Conservation (phyloP, 371 early-diverging fungal genomes). For the Lichtheimia hyalospora region DNA sequence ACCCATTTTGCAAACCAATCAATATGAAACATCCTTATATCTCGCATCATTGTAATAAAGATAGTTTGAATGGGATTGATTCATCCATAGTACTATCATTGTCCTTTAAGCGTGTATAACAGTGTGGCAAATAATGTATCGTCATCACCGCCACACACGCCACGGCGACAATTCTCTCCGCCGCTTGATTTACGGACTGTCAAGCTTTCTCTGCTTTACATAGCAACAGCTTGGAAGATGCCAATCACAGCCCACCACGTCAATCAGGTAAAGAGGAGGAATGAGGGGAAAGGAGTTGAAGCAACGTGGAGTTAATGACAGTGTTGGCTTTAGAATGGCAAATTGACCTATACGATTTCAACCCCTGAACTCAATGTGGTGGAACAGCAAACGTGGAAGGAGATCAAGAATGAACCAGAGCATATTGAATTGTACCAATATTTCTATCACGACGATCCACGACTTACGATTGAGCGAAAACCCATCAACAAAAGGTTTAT, state of each 20-base stretch:
- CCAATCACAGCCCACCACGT: slow-evolving; percentile 4
- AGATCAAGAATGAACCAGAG: slow-evolving; percentile 11
- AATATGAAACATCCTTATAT: no score
- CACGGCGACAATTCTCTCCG: no score
- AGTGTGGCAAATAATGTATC: no score
- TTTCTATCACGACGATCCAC: slow-evolving; percentile 8
- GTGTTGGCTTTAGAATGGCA: not conserved
- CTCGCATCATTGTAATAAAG: no score
- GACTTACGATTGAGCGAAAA: not conserved
- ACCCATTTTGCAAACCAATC: no score
- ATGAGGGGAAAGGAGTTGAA: not conserved
- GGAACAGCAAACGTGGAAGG: not conserved
- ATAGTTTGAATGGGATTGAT: no score
- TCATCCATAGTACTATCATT: no score
- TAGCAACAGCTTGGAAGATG: not conserved
- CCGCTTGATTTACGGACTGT: no score
- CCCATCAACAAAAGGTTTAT: not conserved
- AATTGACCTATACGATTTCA: not conserved
- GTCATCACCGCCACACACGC: no score
- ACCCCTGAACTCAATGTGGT: not conserved
- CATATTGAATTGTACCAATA: slow-evolving; percentile 17
- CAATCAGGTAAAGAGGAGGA: not conserved
- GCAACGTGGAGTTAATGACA: not conserved
- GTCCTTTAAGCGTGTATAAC: no score
- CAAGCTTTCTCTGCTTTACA: no score